Conservation (phyloP, 2,329 filamentous ascomycete genomes). For the Fusarium oxysporum region DNA sequence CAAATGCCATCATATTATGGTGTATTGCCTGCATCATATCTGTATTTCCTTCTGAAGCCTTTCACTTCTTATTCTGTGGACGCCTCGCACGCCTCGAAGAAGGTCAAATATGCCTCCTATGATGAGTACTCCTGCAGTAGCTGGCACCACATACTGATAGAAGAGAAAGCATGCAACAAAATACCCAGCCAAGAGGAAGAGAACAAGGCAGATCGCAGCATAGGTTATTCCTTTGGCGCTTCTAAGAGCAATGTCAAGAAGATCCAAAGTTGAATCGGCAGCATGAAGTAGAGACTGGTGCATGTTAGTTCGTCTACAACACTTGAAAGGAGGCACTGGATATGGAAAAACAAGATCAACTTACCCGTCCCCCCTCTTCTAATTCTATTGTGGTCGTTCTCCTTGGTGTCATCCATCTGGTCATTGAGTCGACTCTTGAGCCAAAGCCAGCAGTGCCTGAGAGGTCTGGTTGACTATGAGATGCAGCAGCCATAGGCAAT, state of each 20-base stretch:
- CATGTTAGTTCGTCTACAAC: not conserved
- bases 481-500: slow-evolving; percentile 11
- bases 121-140: not conserved
- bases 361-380: slow-evolving; percentile 11
- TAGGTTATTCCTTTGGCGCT: slow-evolving; percentile 1
- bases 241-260: slow-evolving; percentile 1
- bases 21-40: not conserved
- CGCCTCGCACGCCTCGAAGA: not conserved
- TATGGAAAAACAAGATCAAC: not conserved
- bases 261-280: not conserved
- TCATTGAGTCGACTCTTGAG: slow-evolving; percentile 10
- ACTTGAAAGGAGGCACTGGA: not conserved
- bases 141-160: slow-evolving; percentile 13
- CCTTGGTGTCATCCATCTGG: slow-evolving; percentile 2
- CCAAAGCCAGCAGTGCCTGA: slow-evolving; percentile 11
- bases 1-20: not conserved
- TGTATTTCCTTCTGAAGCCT: not conserved
- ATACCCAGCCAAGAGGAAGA: slow-evolving; percentile 1
- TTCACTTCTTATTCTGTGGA: not conserved
- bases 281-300: not conserved
- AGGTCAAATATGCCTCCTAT: slow-evolving; percentile 2
- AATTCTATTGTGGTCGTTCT: slow-evolving; percentile 11
- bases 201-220: not conserved
- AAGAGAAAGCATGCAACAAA: slow-evolving; percentile 9
- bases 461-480: slow-evolving; percentile 17